Evolutionary conservation across 495 filamentous ascomycete species (phyloP).

Genomic region (Aspergillus panamensis): DNA sequence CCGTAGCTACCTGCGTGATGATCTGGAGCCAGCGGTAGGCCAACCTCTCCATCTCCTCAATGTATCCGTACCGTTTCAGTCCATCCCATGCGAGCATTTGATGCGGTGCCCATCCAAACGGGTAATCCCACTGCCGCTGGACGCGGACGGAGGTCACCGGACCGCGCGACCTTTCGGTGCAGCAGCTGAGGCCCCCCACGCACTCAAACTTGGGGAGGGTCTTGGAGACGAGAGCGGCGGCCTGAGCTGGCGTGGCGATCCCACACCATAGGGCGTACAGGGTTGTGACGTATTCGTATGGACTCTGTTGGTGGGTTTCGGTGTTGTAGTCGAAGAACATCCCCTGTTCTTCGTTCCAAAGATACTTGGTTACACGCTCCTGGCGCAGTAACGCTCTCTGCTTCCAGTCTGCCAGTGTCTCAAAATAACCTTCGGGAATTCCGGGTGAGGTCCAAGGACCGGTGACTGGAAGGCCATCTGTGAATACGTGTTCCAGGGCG

Average conservation of each 20-base stretch:
- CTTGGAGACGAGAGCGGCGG: not conserved
- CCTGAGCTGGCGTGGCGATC: not conserved
- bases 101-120: constrained; percentile 3
- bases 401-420: not conserved
- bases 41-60: not conserved
- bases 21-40: constrained; percentile 3
- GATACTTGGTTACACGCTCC: not conserved
- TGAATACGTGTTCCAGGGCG: not conserved
- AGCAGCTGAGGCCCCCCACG: constrained; percentile 1
- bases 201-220: not conserved
- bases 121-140: constrained; percentile 4
- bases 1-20: constrained; percentile 2
- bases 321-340: constrained; percentile 8
- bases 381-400: not conserved
- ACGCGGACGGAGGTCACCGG: not conserved
- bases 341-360: not conserved
- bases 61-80: not conserved
- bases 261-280: not conserved
- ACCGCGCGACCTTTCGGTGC: not conserved
- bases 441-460: not conserved
- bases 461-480: not conserved
- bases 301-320: not conserved
- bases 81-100: constrained; percentile 2
- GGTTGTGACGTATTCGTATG: constrained; percentile 4
- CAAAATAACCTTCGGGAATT: not conserved